Evolutionary conservation across 2,329 filamentous ascomycete genomes (phyloP).

Genomic region (Cladosporium sp.): DNA sequence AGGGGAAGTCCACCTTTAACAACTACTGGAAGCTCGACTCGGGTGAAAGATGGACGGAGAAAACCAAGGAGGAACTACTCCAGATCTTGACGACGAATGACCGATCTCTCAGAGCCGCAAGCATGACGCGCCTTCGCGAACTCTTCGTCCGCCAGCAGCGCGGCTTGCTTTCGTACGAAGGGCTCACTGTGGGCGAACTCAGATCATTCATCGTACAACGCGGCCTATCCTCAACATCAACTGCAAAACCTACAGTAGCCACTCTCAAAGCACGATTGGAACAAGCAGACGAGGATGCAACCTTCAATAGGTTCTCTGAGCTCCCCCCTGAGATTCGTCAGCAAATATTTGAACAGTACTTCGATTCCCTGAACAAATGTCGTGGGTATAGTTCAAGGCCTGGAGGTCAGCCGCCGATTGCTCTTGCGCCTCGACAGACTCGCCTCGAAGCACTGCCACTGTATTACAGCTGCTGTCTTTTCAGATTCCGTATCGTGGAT

Average conservation of each 20-base stretch:
- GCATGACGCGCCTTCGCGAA: not conserved
- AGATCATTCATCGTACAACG: not conserved
- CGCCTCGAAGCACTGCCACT: not conserved
- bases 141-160: not conserved
- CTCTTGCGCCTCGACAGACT: not conserved
- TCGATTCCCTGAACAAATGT: not conserved
- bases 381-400: too few relatives aligned
- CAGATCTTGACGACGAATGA: not conserved
- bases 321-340: not conserved
- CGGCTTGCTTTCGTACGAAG: not conserved
- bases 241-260: not conserved
- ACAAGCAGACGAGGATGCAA: not conserved
- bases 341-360: not conserved
- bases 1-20: too few relatives aligned
- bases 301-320: not conserved
- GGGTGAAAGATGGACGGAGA: too few relatives aligned
- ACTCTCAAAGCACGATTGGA: not conserved
- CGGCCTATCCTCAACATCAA: not conserved
- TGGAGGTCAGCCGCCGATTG: not conserved
- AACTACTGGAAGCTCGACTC: not conserved
- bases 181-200: not conserved
- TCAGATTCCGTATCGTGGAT: not conserved
- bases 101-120: not conserved
- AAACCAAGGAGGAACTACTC: too few relatives aligned
- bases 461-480: not conserved